Evolutionary conservation across 495 filamentous ascomycete genomes (phyloP), one percentile per base, ranked within the genome.

Genomic region (Penicillium nucicola): DNA sequence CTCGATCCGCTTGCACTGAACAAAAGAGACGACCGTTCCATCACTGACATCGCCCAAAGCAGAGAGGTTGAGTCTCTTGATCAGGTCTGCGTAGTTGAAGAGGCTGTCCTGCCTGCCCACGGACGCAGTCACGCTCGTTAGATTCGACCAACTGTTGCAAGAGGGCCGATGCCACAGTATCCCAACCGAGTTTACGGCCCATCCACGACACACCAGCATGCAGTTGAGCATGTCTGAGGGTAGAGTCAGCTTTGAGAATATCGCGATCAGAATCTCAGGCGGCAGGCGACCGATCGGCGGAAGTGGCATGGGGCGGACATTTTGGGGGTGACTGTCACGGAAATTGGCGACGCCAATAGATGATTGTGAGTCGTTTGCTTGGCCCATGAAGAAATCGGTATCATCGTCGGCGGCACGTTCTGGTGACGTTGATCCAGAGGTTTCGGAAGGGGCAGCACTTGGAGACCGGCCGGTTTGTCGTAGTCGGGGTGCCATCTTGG

Each of bases 161-260:
- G 88, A 81, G 2, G 95, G 93, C 40, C 93, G 81, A 64, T 97
- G 92, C 93, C 93, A 98, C 11, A 98, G 77, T 38, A 96, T 80
- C 45, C 92, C 93, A 25, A 97, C 95, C 41, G 84, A 86, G 62
- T 97, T 97, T 51, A 86, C 78, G 36, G 95, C 87, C 95, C 95
- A 99, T 53, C 84, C 83, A 63, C 89, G 90, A 60, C 85, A 95
- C 7, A 95, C 92, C 60, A 92, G 74, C 89, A 99, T 92, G 65
- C 89, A 92, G 66, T 83, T 86, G 53, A 87, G 75, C 52, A 97
- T 79, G 61, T 97, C 93, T 4, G 68, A 66, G 3, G 89, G 77
- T 25, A 80, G 83, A 59, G 68, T 81, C 36, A 99, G 82, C 63
- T 90, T 93, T 12, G 87, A 77, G 71, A 99, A 97, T 47, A 96